Evolutionary conservation across 805 yeast genomes (phyloP).

Genomic region (Monosporozyma unispora): DNA sequence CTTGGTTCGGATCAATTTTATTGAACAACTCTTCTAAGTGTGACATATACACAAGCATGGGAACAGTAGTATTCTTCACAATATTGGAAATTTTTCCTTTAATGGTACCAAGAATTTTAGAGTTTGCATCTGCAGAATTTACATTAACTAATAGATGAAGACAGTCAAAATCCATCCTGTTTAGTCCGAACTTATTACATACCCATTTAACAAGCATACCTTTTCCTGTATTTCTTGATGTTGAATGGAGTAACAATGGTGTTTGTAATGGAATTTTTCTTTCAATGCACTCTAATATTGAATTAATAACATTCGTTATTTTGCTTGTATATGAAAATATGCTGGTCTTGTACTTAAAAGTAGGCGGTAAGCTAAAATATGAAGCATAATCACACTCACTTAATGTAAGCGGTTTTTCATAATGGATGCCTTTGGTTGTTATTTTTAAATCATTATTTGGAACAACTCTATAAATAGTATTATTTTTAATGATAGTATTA

Average conservation of each 20-base stretch:
- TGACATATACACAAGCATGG: conserved; percentile 47
- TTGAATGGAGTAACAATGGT: conserved; percentile 56
- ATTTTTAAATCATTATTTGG: conserved; percentile 55
- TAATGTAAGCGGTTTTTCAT: conserved; percentile 30
- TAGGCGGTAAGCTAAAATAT: conserved; percentile 38
- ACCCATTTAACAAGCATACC: conserved; percentile 49
- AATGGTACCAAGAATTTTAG: conserved; percentile 69
- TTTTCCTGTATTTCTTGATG: conserved; percentile 74
- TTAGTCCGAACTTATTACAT: conserved; percentile 52
- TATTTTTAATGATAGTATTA: conserved; percentile 30
- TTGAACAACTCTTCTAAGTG: conserved; percentile 74
- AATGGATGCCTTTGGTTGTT: conserved; percentile 48
- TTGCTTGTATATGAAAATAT: conserved; percentile 42
- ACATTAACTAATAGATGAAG: conserved; percentile 36
- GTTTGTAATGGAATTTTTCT: conserved; percentile 41
- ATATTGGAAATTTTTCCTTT: conserved; percentile 67
- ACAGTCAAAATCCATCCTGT: conserved; percentile 61
- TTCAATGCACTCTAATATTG: conserved; percentile 34
- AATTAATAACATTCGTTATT: conserved; percentile 44
- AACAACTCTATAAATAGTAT: conserved; percentile 42
- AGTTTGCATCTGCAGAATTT: conserved; percentile 59
- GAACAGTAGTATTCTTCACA: conserved; percentile 35
- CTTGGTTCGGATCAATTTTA: conserved; percentile 51
- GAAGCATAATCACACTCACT: conserved; percentile 34
- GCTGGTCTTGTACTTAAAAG: conserved; percentile 30